These are phyloP conservation scores for Blastocrithidia nonstop DNA, from an alignment of 208 protist genomes.

Conservation along the genomic window DNA sequence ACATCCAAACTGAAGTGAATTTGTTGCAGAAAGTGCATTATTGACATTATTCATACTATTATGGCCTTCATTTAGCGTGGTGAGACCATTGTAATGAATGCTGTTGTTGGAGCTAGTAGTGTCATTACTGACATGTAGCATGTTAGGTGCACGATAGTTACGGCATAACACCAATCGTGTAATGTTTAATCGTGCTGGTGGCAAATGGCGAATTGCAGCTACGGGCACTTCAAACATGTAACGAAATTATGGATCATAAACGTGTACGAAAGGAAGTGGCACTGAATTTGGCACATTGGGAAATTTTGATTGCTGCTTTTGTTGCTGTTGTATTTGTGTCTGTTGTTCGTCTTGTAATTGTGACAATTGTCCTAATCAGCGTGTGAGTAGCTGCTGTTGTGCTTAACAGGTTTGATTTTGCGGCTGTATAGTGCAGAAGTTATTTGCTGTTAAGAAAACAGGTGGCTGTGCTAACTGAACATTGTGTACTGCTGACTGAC, in stretches of 20 bases:
- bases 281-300: not conserved
- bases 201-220: conserved; percentile 30
- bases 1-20: too few species aligned
- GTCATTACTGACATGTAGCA: conserved; percentile 64
- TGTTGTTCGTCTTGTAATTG: conserved; percentile 1
- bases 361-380: not conserved
- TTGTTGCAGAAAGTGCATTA: too few species aligned
- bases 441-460: too few species aligned
- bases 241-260: conserved; percentile 58
- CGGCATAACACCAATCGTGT: conserved; percentile 73
- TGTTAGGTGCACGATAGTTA: conserved; percentile 35
- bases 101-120: conserved; percentile 17
- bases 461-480: too few species aligned
- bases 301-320: conserved; percentile 7
- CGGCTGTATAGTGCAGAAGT: too few species aligned
- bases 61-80: too few species aligned
- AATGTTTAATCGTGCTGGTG: conserved; percentile 58
- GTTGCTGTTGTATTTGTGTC: conserved; percentile 7
- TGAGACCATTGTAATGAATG: not conserved
- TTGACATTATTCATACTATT: too few species aligned
- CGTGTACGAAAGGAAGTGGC: conserved; percentile 8
- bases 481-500: too few species aligned
- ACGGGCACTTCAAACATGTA: conserved; percentile 41
- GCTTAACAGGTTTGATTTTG: too few species aligned
- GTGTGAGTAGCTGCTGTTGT: too few species aligned